Evolutionary conservation across 2,329 filamentous ascomycete genomes (phyloP).

Genomic region (Stagonosporopsis tanaceti): DNA sequence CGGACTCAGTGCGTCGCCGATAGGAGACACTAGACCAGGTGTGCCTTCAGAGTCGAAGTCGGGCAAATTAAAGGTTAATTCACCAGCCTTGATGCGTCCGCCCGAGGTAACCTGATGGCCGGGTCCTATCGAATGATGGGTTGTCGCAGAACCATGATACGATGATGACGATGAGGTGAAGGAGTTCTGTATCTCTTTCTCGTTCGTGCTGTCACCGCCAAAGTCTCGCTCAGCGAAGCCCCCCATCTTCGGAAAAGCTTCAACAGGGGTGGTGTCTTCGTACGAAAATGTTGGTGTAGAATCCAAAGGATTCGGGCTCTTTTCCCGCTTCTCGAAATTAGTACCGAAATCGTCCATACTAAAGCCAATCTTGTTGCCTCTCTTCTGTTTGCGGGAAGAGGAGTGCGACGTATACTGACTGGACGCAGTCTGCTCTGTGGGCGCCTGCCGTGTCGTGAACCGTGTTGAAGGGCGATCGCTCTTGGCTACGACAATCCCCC

Average conservation of each 20-base stretch:
- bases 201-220: slow-evolving; percentile 14
- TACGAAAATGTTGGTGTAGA: slow-evolving; percentile 11
- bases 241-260: slow-evolving; percentile 8
- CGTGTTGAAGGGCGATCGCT: slow-evolving; percentile 16
- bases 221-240: slow-evolving; percentile 17
- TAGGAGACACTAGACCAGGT: slow-evolving; percentile 8
- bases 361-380: slow-evolving; percentile 29
- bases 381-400: slow-evolving; percentile 16
- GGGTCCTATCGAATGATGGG: slow-evolving; percentile 15
- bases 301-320: slow-evolving; percentile 1
- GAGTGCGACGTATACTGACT: slow-evolving; percentile 11
- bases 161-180: not conserved
- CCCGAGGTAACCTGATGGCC: slow-evolving; percentile 16
- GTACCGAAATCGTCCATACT: slow-evolving; percentile 31
- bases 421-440: slow-evolving; percentile 5
- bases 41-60: slow-evolving; percentile 13
- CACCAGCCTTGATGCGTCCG: slow-evolving; percentile 19
- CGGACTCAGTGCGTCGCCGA: slow-evolving; percentile 14
- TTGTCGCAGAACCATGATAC: not conserved
- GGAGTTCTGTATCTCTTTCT: slow-evolving; percentile 5
- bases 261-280: slow-evolving; percentile 12
- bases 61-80: slow-evolving; percentile 16
- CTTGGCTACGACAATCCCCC: slow-evolving; percentile 16
- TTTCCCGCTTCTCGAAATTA: slow-evolving; percentile 16
- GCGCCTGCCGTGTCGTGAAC: slow-evolving; percentile 8